Conservation (phyloP, 192 early-diverging fungal genomes). For the Backusella sp. region DNA sequence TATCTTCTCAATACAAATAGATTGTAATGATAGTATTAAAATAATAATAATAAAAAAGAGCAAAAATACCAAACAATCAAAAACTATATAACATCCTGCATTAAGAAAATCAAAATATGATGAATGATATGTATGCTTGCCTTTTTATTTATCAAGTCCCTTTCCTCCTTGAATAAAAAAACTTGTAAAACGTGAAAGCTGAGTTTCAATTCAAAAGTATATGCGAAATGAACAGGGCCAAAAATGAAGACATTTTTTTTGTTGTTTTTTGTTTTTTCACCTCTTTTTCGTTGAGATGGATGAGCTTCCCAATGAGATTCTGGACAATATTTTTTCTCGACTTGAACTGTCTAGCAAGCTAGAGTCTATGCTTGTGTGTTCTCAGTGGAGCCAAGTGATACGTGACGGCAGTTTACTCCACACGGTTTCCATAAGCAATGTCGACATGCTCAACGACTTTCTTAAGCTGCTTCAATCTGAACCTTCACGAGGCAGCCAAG, state of each 20-base stretch:
- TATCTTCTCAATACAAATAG: conserved; percentile 39
- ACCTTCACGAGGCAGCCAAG: background rate
- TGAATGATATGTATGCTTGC: too few species aligned
- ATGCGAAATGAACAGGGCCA: background rate
- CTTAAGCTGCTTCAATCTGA: background rate
- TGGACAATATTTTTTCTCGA: background rate
- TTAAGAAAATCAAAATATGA: background rate
- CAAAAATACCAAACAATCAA: background rate
- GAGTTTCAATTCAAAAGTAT: background rate
- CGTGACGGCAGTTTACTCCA: background rate
- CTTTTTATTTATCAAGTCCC: too few species aligned
- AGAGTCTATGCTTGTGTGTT: background rate
- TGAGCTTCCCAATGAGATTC: conserved; percentile 6
- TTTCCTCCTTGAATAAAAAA: too few species aligned
- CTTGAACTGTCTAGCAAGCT: background rate
- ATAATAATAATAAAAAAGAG: background rate
- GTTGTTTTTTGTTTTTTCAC: background rate
- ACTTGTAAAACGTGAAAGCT: background rate
- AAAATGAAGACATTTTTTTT: background rate
- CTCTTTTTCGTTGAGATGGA: background rate
- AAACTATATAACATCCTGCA: too few species aligned
- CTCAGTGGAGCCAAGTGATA: background rate
- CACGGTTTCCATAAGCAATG: background rate
- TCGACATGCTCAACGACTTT: background rate
- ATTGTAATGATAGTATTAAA: background rate